phyloP scores from a whole-genome alignment of 257 asterid species.

The Solanum pimpinellifolium region DNA sequence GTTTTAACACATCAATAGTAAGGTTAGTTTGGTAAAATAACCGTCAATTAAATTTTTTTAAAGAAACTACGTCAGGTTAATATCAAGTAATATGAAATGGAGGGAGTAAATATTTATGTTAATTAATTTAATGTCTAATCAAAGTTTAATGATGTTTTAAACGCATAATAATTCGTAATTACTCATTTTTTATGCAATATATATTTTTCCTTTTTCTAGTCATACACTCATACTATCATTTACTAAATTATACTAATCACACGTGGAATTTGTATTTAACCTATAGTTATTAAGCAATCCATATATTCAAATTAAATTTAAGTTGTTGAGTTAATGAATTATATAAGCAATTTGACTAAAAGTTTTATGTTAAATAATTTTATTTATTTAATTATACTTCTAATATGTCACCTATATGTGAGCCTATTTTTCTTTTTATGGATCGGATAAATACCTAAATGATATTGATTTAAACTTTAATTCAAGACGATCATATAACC shows the following conservation, averaged over 20 bases:
- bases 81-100: background rate
- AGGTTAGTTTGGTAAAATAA: background rate
- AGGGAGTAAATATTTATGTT: background rate
- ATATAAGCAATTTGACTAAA: background rate
- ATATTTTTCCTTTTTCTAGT: background rate
- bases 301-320: background rate
- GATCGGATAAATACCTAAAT: too few relatives aligned
- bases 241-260: background rate
- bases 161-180: background rate
- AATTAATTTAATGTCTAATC: background rate
- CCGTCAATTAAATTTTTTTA: background rate
- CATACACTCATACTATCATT: background rate
- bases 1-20: background rate
- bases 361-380: background rate
- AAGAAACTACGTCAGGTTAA: background rate
- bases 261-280: background rate
- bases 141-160: background rate
- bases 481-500: background rate
- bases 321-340: background rate
- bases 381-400: background rate
- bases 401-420: rapidly evolving
- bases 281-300: background rate
- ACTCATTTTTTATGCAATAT: background rate
- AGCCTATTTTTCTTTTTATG: too few relatives aligned
- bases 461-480: background rate